Evolutionary conservation across 78 protist genomes (phyloP).

Genomic region (Paratrimastix pyriformis): DNA sequence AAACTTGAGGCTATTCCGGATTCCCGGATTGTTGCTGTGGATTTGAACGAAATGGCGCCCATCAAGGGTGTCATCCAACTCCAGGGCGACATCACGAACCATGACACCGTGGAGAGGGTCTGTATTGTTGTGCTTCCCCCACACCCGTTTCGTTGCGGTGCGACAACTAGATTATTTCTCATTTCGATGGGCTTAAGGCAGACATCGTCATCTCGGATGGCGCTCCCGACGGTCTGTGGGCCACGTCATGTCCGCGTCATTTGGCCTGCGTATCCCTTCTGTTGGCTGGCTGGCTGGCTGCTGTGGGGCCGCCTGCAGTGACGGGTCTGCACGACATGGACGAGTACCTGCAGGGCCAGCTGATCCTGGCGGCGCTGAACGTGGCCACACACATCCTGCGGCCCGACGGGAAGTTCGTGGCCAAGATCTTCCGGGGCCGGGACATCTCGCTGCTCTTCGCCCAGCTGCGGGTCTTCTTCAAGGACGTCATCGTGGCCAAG

Average conservation of each 20-base stretch:
- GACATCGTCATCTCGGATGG: slow-evolving; percentile 97
- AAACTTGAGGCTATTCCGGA: background rate
- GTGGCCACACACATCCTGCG: slow-evolving; percentile 77
- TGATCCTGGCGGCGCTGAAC: slow-evolving; percentile 85
- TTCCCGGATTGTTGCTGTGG: slow-evolving; percentile 80
- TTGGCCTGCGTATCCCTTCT: too few relatives aligned
- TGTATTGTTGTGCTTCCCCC: background rate
- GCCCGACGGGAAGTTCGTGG: slow-evolving; percentile 88
- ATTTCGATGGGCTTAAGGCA: slow-evolving; percentile 69
- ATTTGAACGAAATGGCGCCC: slow-evolving; percentile 97
- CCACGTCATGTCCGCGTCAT: too few relatives aligned
- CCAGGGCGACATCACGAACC: slow-evolving; percentile 95
- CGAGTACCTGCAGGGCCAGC: slow-evolving; percentile 89
- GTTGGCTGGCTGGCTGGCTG: too few relatives aligned
- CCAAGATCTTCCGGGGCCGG: slow-evolving; percentile 89
- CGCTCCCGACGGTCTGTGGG: slow-evolving; percentile 91
- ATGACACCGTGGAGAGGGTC: slow-evolving; percentile 24
- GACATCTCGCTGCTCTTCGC: slow-evolving; percentile 63
- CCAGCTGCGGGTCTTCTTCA: slow-evolving; percentile 72
- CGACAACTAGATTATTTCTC: slow-evolving; percentile 31
- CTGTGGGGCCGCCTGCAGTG: too few relatives aligned
- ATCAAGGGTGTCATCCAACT: slow-evolving; percentile 80
- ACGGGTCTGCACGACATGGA: slow-evolving; percentile 96
- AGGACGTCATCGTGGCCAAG: slow-evolving; percentile 64
- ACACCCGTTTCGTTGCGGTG: background rate